Conservation (phyloP, 495 filamentous ascomycete species). For the Penicillium argentinense region DNA sequence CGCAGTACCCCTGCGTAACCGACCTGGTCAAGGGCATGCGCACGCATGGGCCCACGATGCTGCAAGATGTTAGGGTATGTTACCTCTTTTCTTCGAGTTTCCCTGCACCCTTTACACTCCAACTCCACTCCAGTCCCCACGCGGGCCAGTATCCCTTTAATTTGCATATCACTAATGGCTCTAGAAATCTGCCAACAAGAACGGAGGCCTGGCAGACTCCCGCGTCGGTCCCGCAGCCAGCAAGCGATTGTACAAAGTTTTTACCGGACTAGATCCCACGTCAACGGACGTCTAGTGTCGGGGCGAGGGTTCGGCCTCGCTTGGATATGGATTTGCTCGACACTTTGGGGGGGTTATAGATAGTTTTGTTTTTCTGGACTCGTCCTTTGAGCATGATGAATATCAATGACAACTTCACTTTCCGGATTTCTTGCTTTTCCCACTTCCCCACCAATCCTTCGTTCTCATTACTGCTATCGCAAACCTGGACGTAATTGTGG, state of each 20-base stretch:
- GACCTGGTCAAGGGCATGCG: constrained; percentile 60
- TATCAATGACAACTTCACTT: too few species aligned
- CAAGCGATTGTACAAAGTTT: constrained; percentile 70
- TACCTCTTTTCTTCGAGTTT: not conserved
- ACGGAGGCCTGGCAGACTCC: constrained; percentile 63
- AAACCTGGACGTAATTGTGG: not conserved
- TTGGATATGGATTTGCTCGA: too few species aligned
- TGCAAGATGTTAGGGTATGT: constrained; percentile 60
- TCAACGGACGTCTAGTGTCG: constrained; percentile 68
- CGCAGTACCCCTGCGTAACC: constrained; percentile 58
- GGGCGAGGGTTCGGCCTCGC: too few species aligned
- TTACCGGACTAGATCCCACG: constrained; percentile 63
- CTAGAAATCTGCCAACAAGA: constrained; percentile 65
- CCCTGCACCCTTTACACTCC: not conserved
- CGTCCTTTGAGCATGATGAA: too few species aligned
- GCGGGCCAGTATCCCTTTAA: not conserved
- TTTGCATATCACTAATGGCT: constrained; percentile 11
- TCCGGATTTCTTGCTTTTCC: too few species aligned
- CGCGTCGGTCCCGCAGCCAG: constrained; percentile 71
- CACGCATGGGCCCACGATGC: constrained; percentile 53
- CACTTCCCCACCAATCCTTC: too few species aligned
- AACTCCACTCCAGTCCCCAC: not conserved
- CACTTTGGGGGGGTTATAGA: too few species aligned
- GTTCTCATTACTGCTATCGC: too few species aligned
- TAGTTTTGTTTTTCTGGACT: too few species aligned